phyloP scores from a whole-genome alignment of 495 filamentous ascomycete genomes.

The Polyplosphaeria fusca region DNA sequence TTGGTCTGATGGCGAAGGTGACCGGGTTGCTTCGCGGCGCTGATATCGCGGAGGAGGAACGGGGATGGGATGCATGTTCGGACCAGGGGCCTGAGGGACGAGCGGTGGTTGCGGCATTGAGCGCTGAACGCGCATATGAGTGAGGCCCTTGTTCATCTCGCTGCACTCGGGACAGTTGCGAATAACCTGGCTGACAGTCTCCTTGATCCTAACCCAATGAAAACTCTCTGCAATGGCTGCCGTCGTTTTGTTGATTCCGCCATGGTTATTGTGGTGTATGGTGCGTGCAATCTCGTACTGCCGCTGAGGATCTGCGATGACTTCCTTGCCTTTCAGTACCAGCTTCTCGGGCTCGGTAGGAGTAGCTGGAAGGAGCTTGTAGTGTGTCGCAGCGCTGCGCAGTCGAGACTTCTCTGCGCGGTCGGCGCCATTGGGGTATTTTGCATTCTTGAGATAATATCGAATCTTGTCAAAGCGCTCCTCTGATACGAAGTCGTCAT shows the following conservation, averaged over 20 bases:
- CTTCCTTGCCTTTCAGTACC: constrained; percentile 97
- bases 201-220: constrained; percentile 99
- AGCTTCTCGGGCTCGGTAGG: constrained; percentile 67
- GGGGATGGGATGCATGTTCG: neutral
- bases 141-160: constrained; percentile 31
- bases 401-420: constrained; percentile 93
- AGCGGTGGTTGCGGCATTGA: neutral
- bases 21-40: neutral
- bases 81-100: neutral
- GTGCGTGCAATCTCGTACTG: constrained; percentile 86
- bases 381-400: constrained; percentile 90
- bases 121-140: constrained; percentile 4
- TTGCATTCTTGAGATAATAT: constrained; percentile 91
- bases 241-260: constrained; percentile 97
- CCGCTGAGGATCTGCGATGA: constrained; percentile 82
- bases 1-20: constrained; percentile 8
- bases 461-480: constrained; percentile 98
- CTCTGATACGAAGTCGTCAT: constrained; percentile 87
- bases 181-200: constrained; percentile 92
- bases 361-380: constrained; percentile 64
- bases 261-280: constrained; percentile 75
- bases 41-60: neutral
- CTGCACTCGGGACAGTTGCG: constrained; percentile 85
- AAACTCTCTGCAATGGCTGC: constrained; percentile 89
- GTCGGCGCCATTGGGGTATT: constrained; percentile 90